phyloP scores from a whole-genome alignment of 2,329 filamentous ascomycete species.

The Claviceps africana region DNA sequence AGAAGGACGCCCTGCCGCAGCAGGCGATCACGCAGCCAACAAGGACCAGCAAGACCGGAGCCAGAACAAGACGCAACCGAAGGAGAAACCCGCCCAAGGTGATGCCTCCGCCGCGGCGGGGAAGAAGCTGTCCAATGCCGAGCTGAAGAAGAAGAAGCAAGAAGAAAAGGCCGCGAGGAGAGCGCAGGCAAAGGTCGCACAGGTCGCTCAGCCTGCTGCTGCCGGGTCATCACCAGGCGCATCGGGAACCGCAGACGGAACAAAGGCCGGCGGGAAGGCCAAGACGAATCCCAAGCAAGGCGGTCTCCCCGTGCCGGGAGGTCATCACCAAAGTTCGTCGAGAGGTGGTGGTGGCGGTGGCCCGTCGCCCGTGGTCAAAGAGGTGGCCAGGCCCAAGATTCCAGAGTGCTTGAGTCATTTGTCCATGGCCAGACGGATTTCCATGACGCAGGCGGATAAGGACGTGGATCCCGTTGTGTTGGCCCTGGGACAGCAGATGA shows the following conservation, averaged over 20 bases:
- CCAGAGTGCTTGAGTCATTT: constrained; percentile 71
- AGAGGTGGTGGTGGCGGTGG: constrained; percentile 9
- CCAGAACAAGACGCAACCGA: constrained; percentile 10
- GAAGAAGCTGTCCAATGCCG: constrained; percentile 55
- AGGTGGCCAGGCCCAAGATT: constrained; percentile 41
- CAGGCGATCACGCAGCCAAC: constrained; percentile 12
- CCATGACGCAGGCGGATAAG: constrained; percentile 48
- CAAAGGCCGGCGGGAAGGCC: constrained; percentile 24
- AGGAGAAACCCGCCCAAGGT: constrained; percentile 8
- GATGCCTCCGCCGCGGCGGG: constrained; percentile 15
- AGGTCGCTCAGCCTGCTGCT: constrained; percentile 23
- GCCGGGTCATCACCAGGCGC: neutral
- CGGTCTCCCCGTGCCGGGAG: constrained; percentile 19
- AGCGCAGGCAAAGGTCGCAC: constrained; percentile 52
- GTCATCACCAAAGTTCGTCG: constrained; percentile 21
- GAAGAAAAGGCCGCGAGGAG: constrained; percentile 82
- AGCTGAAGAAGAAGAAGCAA: constrained; percentile 79
- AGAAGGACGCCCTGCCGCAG: constrained; percentile 16
- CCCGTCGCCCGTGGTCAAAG: constrained; percentile 27
- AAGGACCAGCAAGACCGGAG: constrained; percentile 13
- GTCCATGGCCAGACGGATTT: constrained; percentile 48
- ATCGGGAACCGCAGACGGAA: constrained; percentile 22
- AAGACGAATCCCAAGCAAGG: constrained; percentile 35
- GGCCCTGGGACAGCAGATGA: constrained; percentile 78
- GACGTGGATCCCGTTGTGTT: constrained; percentile 78